Base-by-base conservation (phyloP, 768 basidiomycete genomes). In the Galerina marginata region DNA sequence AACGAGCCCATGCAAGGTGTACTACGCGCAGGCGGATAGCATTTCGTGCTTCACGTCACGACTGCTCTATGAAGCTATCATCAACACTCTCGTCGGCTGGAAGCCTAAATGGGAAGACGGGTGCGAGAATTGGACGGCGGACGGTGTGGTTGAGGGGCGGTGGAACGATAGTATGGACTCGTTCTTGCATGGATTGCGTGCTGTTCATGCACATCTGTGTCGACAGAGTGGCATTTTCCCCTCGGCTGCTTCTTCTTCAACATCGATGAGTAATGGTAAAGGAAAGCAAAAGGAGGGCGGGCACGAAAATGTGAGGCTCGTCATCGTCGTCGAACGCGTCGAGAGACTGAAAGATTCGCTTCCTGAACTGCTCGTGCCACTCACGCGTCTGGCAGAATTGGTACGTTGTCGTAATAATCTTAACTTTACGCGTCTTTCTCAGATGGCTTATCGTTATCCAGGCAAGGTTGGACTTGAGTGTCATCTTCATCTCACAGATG, bases 351-450 rank as follows among this genome's bases (percentile, higher is more conserved):
- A 79, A 61, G 87, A 87, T 33, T 76, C 70, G 15, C 74, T 90
- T 50, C 84, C 90, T 2, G 88, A 90, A 26, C 68, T 92, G 1
- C 56, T 93, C 1, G 86, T 91, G 9, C 90, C 92, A 40, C 70
- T 94, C 36, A 82, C 90, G 14, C 83, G 91, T 51, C 75, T 94
- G 29, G 76, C 84, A 4, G 92, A 94, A 67, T 68, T 93, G 71
- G 92, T 92, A 62, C 59, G 84, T 54, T 15, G 20, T 63, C 12
- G 43, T 14, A 56, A 40, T 23, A 26, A 7, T 39, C 12, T 36
- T 16, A 5, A 12, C 20, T 26, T 48, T 14, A n/a, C 6, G 51
- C 40, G 44, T 26, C 42, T 42, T 15, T 1, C 23, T 42, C 39
- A 14, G 26, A 11, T 20, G 25, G 50, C 20, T 52, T 3, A 2